phyloP scores from a whole-genome alignment of 2,329 filamentous ascomycete species.

The Xylariaceae sp. region DNA sequence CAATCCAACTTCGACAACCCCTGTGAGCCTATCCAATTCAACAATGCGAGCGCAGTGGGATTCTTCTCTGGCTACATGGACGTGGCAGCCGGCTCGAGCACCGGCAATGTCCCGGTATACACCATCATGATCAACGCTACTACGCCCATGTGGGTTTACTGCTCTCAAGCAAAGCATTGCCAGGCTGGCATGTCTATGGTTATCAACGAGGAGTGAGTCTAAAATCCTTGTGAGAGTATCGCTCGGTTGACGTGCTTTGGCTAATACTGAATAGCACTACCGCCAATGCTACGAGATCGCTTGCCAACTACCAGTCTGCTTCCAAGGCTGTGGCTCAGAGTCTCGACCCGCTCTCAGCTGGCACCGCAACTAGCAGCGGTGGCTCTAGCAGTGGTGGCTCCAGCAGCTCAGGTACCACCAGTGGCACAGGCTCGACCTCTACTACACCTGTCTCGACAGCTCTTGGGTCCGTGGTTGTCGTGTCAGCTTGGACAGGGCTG shows the following conservation, averaged over 20 bases:
- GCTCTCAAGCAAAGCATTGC: conserved; percentile 70
- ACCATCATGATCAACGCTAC: conserved; percentile 66
- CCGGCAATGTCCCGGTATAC: conserved; percentile 60
- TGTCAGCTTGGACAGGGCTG: conserved; percentile 40
- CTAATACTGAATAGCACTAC: conserved; percentile 35
- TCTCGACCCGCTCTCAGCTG: conserved; percentile 23
- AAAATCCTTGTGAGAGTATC: too few species aligned
- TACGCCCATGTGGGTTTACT: conserved; percentile 76
- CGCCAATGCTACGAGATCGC: conserved; percentile 49
- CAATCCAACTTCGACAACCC: conserved; percentile 72
- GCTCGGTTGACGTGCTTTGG: neutral
- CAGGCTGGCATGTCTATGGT: conserved; percentile 72
- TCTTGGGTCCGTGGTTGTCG: conserved; percentile 29
- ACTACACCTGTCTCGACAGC: conserved; percentile 4
- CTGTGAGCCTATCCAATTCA: conserved; percentile 57
- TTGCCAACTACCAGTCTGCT: conserved; percentile 45
- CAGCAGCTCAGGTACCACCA: conserved; percentile 8
- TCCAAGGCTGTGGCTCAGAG: conserved; percentile 33
- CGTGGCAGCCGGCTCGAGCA: conserved; percentile 48
- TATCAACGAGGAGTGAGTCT: conserved; percentile 66
- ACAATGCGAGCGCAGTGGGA: conserved; percentile 47
- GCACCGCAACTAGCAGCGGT: conserved; percentile 1
- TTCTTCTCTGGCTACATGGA: conserved; percentile 66
- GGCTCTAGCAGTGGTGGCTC: neutral
- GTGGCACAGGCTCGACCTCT: conserved; percentile 15